Evolutionary conservation across 345 rosid species (phyloP), one percentile per base, ranked within the genome.

Genomic region (Camelina laxa): DNA sequence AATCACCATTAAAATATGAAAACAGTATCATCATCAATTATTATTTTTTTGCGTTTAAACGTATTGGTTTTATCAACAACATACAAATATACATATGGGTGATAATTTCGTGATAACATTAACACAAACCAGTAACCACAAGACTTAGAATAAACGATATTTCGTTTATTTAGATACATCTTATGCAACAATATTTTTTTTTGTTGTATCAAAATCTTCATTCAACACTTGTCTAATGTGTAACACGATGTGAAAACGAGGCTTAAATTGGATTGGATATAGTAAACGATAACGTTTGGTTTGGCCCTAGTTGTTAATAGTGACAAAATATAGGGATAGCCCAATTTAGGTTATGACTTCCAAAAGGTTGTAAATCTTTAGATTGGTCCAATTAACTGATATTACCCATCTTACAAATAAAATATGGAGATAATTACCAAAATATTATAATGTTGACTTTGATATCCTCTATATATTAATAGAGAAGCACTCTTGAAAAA

Each of bases 331-430:
- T 24, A 76, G 55, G 41, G 15, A 17, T 62, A 61, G 20, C 66
- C 75, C 38, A 57, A 47, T 36, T 64, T 70, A 45, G 66, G 70
- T 69, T 69, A 61, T 62, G 79, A 75, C 75, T 75, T 75, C 75
- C 33, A 53, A 75, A 75, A 69, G 58, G 48, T 61, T 61, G 50
- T 14, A 39, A 68, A 31, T 61, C 57, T 21, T 69, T 75, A 76
- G 75, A 35, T 76, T 76, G 80, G 80, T 76, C 80, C 80, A 45
- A 10, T 35, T 27, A 69, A 21, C 69, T 69, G 70, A 62, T 47
- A 39, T 61, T 33, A 4, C 13, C 16, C 6, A 74, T 65, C 27
- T n/a, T n/a, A n/a, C n/a, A n/a, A n/a, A n/a, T n/a, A n/a, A n/a
- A n/a, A n/a, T n/a, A n/a, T n/a, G n/a, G n/a, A n/a, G n/a, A n/a